Conservation (phyloP, 352 stramenopile species). For the Phytophthora megakarya region DNA sequence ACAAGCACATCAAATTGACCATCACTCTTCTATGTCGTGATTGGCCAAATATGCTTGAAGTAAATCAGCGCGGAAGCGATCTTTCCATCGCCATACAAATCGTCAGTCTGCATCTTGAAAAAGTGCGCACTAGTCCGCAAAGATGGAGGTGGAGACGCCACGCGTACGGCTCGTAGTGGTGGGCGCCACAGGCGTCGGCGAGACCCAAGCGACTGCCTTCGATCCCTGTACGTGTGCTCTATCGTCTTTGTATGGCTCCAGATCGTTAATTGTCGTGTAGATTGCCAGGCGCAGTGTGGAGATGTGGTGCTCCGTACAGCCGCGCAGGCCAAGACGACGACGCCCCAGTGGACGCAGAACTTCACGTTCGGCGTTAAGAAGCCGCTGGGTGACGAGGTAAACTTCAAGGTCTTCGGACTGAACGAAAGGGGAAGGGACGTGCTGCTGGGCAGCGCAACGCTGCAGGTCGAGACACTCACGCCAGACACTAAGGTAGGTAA, state of each 20-base stretch:
- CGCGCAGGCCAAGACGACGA: slow-evolving; percentile 45
- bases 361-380: slow-evolving; percentile 63
- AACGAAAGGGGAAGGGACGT: slow-evolving; percentile 46
- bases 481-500: slow-evolving; percentile 39
- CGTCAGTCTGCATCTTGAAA: neutral
- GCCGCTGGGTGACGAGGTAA: slow-evolving; percentile 45
- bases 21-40: slow-evolving; percentile 10
- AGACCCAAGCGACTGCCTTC: slow-evolving; percentile 17
- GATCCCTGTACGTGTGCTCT: slow-evolving; percentile 38
- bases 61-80: slow-evolving; percentile 34
- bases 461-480: slow-evolving; percentile 44
- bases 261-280: slow-evolving; percentile 22
- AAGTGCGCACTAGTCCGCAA: slow-evolving; percentile 7
- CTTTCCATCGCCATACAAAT: slow-evolving; percentile 13
- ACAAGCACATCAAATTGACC: slow-evolving; percentile 23
- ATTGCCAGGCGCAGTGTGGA: slow-evolving; percentile 64
- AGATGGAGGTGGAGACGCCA: slow-evolving; percentile 41
- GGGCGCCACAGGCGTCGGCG: slow-evolving; percentile 37
- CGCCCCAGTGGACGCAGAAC: slow-evolving; percentile 56
- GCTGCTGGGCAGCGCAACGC: slow-evolving; percentile 42
- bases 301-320: slow-evolving; percentile 54
- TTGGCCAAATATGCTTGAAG: slow-evolving; percentile 29
- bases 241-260: neutral
- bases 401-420: slow-evolving; percentile 60
- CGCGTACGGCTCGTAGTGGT: slow-evolving; percentile 49